phyloP scores from a whole-genome alignment of 2,329 filamentous ascomycete species.

The Alternaria gansuensis region DNA sequence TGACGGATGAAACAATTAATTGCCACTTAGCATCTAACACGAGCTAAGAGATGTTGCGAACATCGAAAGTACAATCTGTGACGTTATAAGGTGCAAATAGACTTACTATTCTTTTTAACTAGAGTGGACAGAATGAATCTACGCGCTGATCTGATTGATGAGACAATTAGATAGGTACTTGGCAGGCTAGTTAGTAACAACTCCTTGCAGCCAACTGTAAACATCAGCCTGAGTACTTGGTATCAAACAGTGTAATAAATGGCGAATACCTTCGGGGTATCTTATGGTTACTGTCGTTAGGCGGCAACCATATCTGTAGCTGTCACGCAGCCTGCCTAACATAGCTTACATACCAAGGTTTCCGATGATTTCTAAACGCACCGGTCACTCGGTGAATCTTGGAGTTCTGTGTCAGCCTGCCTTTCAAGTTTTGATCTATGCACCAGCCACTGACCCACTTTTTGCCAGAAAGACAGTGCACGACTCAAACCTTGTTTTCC shows the following conservation, averaged over 20 bases:
- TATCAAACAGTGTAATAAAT: neutral
- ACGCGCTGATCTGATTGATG: neutral
- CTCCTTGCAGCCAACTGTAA: neutral
- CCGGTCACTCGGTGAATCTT: neutral
- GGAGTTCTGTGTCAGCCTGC: neutral
- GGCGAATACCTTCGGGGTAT: neutral
- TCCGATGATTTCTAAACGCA: neutral
- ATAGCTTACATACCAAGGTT: neutral
- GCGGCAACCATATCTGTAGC: too few relatives aligned
- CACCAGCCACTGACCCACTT: neutral
- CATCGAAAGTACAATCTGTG: fast-evolving
- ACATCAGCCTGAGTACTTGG: fast-evolving
- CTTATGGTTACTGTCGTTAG: fast-evolving
- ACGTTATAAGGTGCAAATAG: neutral
- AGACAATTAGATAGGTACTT: neutral
- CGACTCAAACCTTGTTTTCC: too few relatives aligned
- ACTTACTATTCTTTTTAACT: neutral
- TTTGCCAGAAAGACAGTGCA: neutral
- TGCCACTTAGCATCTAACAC: fast-evolving
- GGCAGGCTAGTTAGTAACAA: fast-evolving
- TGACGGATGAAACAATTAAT: neutral
- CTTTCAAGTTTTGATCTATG: neutral
- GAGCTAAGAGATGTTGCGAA: neutral
- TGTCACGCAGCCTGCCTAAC: neutral
- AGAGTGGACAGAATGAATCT: neutral